A percentile compares a stretch with the other conserved stretches of the same genome.
Conservation (phyloP, 2,329 filamentous ascomycete species). For the Diaporthe sp. region DNA sequence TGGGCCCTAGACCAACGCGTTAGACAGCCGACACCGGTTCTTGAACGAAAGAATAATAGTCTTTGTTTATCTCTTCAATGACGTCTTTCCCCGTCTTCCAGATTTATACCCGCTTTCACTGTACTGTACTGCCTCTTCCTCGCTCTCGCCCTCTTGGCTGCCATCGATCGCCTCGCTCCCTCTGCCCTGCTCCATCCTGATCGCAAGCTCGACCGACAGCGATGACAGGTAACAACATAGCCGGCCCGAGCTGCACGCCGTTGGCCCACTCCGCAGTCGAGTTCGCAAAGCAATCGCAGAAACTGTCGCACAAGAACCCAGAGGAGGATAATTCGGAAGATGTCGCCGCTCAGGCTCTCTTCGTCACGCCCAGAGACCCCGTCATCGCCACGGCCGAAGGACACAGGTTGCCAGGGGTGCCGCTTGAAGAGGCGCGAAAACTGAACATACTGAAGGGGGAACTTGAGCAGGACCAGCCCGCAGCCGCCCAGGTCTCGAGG, state of each 20-base stretch:
- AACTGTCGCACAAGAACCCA: constrained; percentile 57
- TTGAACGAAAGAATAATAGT: constrained; percentile 20
- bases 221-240: constrained; percentile 16
- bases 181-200: background rate
- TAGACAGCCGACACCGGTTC: background rate
- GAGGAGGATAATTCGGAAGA: constrained; percentile 46
- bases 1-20: background rate
- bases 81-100: constrained; percentile 11
- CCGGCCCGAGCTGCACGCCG: background rate
- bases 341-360: constrained; percentile 71
- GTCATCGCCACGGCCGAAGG: constrained; percentile 77
- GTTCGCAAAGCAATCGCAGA: constrained; percentile 71
- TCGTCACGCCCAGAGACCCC: constrained; percentile 76
- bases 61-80: constrained; percentile 10
- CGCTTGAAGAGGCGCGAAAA: constrained; percentile 75
- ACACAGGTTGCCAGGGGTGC: constrained; percentile 73
- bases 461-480: constrained; percentile 43
- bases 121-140: background rate
- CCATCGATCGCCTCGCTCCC: background rate
- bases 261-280: constrained; percentile 58
- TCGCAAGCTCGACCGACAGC: background rate
- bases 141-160: background rate
- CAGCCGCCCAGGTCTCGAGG: constrained; percentile 27
- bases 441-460: constrained; percentile 72
- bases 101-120: background rate